These are phyloP conservation scores for Saccharomyces hybrid DNA, from an alignment of 1,139 yeast species.

Conservation along the genomic window DNA sequence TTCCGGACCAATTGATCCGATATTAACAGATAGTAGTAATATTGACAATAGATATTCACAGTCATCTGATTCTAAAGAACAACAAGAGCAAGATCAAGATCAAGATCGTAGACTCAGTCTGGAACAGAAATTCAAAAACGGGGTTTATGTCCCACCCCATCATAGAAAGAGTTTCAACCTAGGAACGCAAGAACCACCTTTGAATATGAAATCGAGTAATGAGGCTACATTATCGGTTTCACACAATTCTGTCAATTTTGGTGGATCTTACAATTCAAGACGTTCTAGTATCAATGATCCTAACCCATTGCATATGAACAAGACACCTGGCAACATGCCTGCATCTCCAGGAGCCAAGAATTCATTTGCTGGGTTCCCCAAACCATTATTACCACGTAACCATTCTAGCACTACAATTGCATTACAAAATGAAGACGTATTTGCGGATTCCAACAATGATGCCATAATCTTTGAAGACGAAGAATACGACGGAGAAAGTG, in stretches of 20 bases:
- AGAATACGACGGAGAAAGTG: slow-evolving; percentile 11
- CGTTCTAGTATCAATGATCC: slow-evolving; percentile 6
- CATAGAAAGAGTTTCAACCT: slow-evolving; percentile 33
- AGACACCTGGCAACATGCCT: background rate
- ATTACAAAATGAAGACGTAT: slow-evolving; percentile 24
- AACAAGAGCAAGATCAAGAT: too few species aligned
- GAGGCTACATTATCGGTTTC: slow-evolving; percentile 22
- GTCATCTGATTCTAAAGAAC: background rate
- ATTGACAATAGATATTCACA: background rate
- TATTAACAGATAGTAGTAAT: background rate
- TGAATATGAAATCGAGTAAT: slow-evolving; percentile 11
- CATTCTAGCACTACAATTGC: slow-evolving; percentile 25
- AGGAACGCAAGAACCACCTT: slow-evolving; percentile 4
- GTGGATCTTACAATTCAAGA: slow-evolving; percentile 7
- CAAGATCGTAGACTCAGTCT: slow-evolving; percentile 9
- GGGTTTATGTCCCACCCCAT: slow-evolving; percentile 43
- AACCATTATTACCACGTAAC: slow-evolving; percentile 13
- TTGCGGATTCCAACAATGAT: slow-evolving; percentile 23
- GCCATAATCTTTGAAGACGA: slow-evolving; percentile 31
- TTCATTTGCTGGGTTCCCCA: background rate
- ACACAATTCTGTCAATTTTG: slow-evolving; percentile 17
- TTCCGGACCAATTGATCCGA: background rate
- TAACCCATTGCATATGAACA: background rate
- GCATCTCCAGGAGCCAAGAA: background rate
- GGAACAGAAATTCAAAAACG: slow-evolving; percentile 27